A percentile compares a stretch with the other conserved stretches of the same genome.
phyloP scores from a whole-genome alignment of 345 rosid genomes.

The Hibiscus mutabilis region DNA sequence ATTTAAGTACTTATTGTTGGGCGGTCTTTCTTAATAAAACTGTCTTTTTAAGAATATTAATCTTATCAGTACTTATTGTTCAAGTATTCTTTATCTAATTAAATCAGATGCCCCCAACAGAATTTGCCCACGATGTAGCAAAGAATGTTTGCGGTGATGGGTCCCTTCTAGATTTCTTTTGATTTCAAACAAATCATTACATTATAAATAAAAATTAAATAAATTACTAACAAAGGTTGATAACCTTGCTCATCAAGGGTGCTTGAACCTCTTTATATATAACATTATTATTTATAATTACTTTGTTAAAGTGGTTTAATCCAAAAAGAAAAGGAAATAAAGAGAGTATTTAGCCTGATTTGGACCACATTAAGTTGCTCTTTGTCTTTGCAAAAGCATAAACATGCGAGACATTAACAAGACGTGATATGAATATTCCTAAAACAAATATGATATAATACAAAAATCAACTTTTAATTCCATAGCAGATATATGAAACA shows the following conservation, averaged over 20 bases:
- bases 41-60: no score
- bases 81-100: no score
- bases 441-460: neutral
- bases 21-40: no score
- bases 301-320: neutral
- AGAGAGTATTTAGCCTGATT: neutral
- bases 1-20: neutral
- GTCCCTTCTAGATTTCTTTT: neutral
- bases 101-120: no score
- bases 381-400: neutral
- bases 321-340: neutral
- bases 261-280: neutral
- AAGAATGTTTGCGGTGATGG: neutral
- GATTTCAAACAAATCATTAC: neutral
- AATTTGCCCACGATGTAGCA: neutral
- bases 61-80: no score
- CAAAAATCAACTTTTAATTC: neutral
- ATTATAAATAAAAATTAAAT: neutral
- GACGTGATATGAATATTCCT: neutral
- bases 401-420: neutral
- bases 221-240: no score
- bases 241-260: neutral
- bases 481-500: neutral
- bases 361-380: neutral
- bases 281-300: neutral